Conservation (phyloP, 768 basidiomycete species). For the Sporobolomyces pararoseus region DNA sequence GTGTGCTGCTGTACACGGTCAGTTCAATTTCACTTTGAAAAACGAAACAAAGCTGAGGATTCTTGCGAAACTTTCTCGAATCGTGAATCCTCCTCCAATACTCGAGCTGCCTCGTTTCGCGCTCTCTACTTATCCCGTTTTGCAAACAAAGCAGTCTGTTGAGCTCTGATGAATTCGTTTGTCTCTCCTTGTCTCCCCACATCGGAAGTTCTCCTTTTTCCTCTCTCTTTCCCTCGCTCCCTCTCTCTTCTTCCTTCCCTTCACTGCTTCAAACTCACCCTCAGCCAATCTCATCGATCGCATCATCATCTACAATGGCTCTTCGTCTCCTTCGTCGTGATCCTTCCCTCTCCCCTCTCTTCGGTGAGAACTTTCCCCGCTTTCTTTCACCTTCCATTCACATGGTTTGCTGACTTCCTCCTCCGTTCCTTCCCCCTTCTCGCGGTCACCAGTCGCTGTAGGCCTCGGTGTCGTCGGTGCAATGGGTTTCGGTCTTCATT, state of each 20-base stretch:
- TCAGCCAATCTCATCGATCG: background rate
- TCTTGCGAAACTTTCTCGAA: too few relatives aligned
- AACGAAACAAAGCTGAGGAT: too few relatives aligned
- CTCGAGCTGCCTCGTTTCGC: too few relatives aligned
- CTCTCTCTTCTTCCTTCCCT: background rate
- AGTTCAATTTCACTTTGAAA: too few relatives aligned
- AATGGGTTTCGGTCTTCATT: constrained; percentile 15
- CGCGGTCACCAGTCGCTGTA: constrained; percentile 24
- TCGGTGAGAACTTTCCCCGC: background rate
- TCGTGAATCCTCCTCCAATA: too few relatives aligned
- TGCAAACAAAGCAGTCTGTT: too few relatives aligned
- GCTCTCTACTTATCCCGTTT: too few relatives aligned
- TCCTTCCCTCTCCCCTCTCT: constrained; percentile 28
- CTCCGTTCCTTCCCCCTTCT: too few relatives aligned
- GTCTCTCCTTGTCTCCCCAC: background rate
- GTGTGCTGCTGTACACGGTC: too few relatives aligned
- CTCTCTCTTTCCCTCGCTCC: background rate
- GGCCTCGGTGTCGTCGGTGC: constrained; percentile 15
- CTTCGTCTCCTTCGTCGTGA: constrained; percentile 25
- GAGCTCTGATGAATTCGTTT: too few relatives aligned
- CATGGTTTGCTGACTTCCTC: too few relatives aligned
- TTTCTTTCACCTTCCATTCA: constrained; percentile 1
- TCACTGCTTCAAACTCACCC: background rate
- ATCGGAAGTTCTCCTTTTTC: background rate
- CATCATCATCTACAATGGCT: constrained; percentile 4